phyloP scores from a whole-genome alignment of 129 eudicot species.

The Artemisia annua region DNA sequence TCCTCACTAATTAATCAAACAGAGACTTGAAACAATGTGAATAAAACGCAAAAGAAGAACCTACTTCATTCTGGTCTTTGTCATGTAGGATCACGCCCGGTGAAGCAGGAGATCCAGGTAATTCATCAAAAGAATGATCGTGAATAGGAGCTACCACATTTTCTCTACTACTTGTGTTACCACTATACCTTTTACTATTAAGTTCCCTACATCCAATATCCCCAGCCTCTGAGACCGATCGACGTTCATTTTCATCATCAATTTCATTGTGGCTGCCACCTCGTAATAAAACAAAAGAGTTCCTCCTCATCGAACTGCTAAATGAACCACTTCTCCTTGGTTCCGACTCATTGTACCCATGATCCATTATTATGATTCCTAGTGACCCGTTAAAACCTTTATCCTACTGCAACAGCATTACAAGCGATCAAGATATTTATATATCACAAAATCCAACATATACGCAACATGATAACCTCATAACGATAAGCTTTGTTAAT shows the following conservation, averaged over 20 bases:
- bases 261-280: slow-evolving; percentile 19
- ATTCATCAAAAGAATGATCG: slow-evolving; percentile 34
- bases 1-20: slow-evolving; percentile 6
- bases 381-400: slow-evolving; percentile 1
- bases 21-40: background rate
- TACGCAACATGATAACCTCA: background rate
- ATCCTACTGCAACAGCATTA: slow-evolving; percentile 3
- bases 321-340: slow-evolving; percentile 46
- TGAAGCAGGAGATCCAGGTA: slow-evolving; percentile 45
- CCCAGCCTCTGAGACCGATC: slow-evolving; percentile 65
- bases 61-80: slow-evolving; percentile 38
- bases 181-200: slow-evolving; percentile 50
- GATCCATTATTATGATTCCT: slow-evolving; percentile 50
- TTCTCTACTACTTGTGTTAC: slow-evolving; percentile 30
- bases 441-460: too few species aligned
- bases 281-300: slow-evolving; percentile 34
- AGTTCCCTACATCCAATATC: slow-evolving; percentile 80
- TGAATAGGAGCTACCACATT: slow-evolving; percentile 42
- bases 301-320: slow-evolving; percentile 58
- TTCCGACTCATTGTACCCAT: slow-evolving; percentile 27
- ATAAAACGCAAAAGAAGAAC: slow-evolving; percentile 16
- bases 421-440: background rate
- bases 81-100: slow-evolving; percentile 34
- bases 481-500: background rate
- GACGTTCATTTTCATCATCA: slow-evolving; percentile 42